Evolutionary conservation across 139 green algal genomes (phyloP).

Genomic region (Chlamydomonas schloesseri): DNA sequence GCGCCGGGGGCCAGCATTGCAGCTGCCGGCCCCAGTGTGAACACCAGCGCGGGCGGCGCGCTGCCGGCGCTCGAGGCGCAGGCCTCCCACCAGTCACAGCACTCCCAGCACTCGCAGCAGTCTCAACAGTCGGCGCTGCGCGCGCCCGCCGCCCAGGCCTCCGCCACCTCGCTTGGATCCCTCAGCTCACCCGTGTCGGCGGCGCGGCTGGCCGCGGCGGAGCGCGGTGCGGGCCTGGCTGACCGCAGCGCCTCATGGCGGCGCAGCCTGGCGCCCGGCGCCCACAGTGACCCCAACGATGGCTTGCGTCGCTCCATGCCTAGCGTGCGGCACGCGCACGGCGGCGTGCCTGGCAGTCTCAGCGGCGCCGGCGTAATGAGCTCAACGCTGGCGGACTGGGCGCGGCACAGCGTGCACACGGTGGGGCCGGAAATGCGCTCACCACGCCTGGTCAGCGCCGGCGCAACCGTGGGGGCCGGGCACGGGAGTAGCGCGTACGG

Average conservation of each 20-base stretch:
- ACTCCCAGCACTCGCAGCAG: not conserved
- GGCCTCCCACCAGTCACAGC: no score
- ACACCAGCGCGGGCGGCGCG: no score
- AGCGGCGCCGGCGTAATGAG: not conserved
- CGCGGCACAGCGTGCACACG: slow-evolving; percentile 5
- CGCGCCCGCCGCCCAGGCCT: no score
- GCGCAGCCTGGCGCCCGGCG: not conserved
- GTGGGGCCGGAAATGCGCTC: not conserved
- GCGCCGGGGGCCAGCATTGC: no score
- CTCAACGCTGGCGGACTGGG: slow-evolving; percentile 11
- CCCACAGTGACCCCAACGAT: not conserved
- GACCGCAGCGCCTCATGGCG: slow-evolving; percentile 9
- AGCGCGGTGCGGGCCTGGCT: not conserved
- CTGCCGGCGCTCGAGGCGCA: no score
- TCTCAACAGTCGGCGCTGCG: not conserved
- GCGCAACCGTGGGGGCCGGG: no score
- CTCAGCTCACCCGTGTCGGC: not conserved
- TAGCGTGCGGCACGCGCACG: not conserved
- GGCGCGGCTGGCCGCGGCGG: not conserved
- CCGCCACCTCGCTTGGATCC: not conserved
- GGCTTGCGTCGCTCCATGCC: not conserved
- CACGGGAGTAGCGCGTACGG: no score
- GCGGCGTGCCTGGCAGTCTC: no score
- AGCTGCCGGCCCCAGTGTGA: no score
- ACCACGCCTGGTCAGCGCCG: no score